Conservation (phyloP, 108 stramenopile genomes). For the Parmales sp. region DNA sequence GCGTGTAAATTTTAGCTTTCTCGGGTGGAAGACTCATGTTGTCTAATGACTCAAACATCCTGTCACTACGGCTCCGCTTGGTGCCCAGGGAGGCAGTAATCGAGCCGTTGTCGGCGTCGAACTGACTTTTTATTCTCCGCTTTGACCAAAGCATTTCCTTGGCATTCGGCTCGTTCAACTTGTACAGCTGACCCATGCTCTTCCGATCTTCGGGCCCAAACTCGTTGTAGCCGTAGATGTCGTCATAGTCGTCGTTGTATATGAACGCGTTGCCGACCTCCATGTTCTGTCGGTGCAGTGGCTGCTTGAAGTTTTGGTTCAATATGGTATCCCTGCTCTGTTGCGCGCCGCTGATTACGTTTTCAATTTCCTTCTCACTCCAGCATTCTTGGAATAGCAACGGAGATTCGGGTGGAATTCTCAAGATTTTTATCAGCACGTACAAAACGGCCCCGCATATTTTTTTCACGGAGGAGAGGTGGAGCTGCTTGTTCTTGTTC, state of each 20-base stretch:
- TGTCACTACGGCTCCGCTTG: not conserved
- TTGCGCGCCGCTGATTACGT: not conserved
- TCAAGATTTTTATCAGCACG: not conserved
- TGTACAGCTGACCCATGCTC: not conserved
- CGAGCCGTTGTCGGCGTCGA: not conserved
- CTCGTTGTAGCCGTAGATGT: not conserved
- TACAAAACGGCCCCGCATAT: too few species aligned
- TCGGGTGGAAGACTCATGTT: not conserved
- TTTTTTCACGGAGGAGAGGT: not conserved
- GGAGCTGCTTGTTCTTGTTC: not conserved
- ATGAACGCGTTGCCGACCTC: not conserved
- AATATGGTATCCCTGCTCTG: not conserved
- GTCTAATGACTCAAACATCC: not conserved
- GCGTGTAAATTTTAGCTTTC: too few species aligned
- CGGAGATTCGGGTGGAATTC: not conserved
- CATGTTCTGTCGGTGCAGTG: not conserved
- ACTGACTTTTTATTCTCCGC: not conserved
- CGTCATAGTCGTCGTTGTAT: slow-evolving; percentile 5
- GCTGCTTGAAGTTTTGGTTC: not conserved
- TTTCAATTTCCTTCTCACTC: not conserved
- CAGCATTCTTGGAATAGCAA: not conserved
- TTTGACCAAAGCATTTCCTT: not conserved
- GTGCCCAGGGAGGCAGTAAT: not conserved
- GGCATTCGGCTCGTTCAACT: not conserved
- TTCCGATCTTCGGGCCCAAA: not conserved